Evolutionary conservation across 805 yeast species (phyloP).

Genomic region (Saccharomyces jurei): DNA sequence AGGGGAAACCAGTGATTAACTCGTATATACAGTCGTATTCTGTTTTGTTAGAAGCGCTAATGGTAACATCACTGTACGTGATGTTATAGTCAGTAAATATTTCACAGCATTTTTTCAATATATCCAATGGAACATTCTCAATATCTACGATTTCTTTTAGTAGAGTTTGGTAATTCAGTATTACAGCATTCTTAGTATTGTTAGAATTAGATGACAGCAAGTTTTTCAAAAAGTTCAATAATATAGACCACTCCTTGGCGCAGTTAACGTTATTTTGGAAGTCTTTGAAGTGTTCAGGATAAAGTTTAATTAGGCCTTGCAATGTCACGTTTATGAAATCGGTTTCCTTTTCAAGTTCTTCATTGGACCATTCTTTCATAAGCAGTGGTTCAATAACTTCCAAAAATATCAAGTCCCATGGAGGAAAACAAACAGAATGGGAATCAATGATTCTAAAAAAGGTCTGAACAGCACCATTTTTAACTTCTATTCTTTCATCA

Average conservation of each 20-base stretch:
- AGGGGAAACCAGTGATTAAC: slow-evolving; percentile 45
- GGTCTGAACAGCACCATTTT: slow-evolving; percentile 86
- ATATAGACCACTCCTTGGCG: slow-evolving; percentile 44
- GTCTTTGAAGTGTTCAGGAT: slow-evolving; percentile 41
- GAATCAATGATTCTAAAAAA: slow-evolving; percentile 75
- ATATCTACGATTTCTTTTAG: slow-evolving; percentile 39
- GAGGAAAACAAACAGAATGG: slow-evolving; percentile 48
- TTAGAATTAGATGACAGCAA: slow-evolving; percentile 38
- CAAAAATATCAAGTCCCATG: slow-evolving; percentile 62
- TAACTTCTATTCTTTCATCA: slow-evolving; percentile 68
- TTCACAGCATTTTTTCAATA: slow-evolving; percentile 35
- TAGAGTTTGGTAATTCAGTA: slow-evolving; percentile 48
- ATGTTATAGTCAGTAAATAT: slow-evolving; percentile 45
- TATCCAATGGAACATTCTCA: slow-evolving; percentile 19
- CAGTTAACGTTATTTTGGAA: slow-evolving; percentile 15
- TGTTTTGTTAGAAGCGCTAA: slow-evolving; percentile 19
- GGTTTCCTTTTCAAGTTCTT: slow-evolving; percentile 38
- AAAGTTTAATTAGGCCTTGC: slow-evolving; percentile 59
- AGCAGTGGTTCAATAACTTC: slow-evolving; percentile 55
- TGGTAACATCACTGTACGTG: slow-evolving; percentile 35
- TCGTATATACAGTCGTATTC: slow-evolving; percentile 58
- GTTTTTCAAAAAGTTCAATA: slow-evolving; percentile 42
- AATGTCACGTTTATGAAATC: slow-evolving; percentile 58
- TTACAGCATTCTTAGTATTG: slow-evolving; percentile 38
- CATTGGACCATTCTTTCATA: slow-evolving; percentile 16